Evolutionary conservation across 352 stramenopile species (phyloP).

Genomic region (Globisporangium yorkense): DNA sequence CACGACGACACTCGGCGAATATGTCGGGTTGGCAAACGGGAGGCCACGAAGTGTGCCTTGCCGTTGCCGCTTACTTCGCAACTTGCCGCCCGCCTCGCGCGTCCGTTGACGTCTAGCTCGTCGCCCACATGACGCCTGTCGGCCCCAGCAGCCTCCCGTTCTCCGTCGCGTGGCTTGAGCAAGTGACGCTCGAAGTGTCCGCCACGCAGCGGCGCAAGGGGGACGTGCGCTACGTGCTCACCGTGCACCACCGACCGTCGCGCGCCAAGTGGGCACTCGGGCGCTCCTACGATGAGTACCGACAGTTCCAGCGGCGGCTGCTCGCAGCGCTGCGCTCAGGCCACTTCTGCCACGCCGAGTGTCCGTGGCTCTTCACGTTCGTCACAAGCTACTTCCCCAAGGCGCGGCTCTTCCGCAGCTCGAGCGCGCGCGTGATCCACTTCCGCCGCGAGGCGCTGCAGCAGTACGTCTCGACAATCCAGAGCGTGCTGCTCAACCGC

Average conservation of each 20-base stretch:
- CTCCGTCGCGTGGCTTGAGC: constrained; percentile 7
- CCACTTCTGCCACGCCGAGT: constrained; percentile 47
- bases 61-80: too few species aligned
- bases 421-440: constrained; percentile 23
- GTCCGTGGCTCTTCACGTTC: constrained; percentile 43
- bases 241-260: constrained; percentile 6
- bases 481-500: constrained; percentile 22
- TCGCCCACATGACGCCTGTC: neutral
- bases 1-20: too few species aligned
- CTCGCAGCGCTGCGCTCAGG: constrained; percentile 20
- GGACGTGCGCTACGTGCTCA: constrained; percentile 10
- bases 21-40: too few species aligned
- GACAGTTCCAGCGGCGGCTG: constrained; percentile 24
- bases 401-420: constrained; percentile 23
- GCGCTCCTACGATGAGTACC: constrained; percentile 17
- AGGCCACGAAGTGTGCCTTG: too few species aligned
- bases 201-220: constrained; percentile 4
- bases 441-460: constrained; percentile 31
- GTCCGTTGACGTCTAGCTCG: neutral
- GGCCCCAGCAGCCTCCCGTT: neutral
- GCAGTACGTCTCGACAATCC: constrained; percentile 28
- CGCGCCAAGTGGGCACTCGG: constrained; percentile 3
- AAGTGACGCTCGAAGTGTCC: constrained; percentile 4
- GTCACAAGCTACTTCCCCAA: constrained; percentile 44
- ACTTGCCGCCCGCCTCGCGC: too few species aligned